Percentiles rank a stretch among this genome's conserved stretches.
Conservation (phyloP, 1,284 basidiomycete species). For the Naganishia sp. region DNA sequence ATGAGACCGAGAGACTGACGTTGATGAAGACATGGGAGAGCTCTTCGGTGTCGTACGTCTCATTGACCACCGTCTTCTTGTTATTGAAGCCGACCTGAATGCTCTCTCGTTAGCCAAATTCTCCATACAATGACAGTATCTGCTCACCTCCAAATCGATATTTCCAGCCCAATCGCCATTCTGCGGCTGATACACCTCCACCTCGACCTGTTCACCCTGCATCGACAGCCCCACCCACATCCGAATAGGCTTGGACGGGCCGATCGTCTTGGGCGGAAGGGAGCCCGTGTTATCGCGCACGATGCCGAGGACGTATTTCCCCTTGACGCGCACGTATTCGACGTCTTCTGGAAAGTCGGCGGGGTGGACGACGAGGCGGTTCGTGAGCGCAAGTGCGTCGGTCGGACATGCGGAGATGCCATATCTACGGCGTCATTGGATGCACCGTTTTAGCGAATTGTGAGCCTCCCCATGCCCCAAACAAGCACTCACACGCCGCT, state of each 20-base stretch:
- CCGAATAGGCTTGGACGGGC: conserved; percentile 58
- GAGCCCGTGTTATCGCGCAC: conserved; percentile 68
- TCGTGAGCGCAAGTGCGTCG: conserved; percentile 69
- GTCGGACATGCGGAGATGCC: conserved; percentile 54
- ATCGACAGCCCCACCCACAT: conserved; percentile 84
- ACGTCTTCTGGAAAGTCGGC: conserved; percentile 67
- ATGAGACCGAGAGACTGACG: conserved; percentile 38
- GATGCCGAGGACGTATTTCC: conserved; percentile 67
- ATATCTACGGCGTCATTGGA: conserved; percentile 41
- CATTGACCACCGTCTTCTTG: conserved; percentile 65
- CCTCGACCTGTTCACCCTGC: conserved; percentile 70
- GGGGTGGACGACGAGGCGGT: conserved; percentile 76
- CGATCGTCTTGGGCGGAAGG: conserved; percentile 65
- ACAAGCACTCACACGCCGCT: conserved; percentile 24
- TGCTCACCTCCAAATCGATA: conserved; percentile 67
- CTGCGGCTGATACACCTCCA: conserved; percentile 66
- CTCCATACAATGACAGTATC: not conserved
- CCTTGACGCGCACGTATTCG: conserved; percentile 73
- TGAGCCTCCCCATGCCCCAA: no score
- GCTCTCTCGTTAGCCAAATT: conserved; percentile 10
- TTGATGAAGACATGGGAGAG: conserved; percentile 73
- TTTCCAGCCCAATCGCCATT: conserved; percentile 71
- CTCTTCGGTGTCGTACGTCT: conserved; percentile 80
- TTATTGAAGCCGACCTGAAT: conserved; percentile 66
- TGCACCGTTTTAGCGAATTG: no score